phyloP scores from a whole-genome alignment of 306 rosid species.

The Argentina anserina region DNA sequence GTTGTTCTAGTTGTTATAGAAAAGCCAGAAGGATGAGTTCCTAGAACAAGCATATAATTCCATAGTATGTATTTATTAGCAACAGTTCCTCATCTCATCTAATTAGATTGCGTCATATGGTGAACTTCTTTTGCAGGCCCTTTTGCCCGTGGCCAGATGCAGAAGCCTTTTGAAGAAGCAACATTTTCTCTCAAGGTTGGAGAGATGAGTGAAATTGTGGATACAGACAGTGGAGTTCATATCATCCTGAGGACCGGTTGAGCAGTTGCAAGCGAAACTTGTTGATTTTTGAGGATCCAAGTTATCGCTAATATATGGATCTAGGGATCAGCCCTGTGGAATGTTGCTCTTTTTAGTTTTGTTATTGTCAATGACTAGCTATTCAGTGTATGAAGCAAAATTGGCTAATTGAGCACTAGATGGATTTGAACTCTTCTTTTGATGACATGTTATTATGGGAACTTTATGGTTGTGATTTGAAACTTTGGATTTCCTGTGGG shows the following conservation, averaged over 20 bases:
- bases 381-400: constrained; percentile 21
- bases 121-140: constrained; percentile 48
- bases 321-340: too few relatives aligned
- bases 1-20: not conserved
- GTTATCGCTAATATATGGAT: not conserved
- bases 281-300: constrained; percentile 13
- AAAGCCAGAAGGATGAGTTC: not conserved
- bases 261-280: constrained; percentile 17
- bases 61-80: not conserved
- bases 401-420: constrained; percentile 20
- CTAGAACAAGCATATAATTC: not conserved
- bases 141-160: constrained; percentile 98
- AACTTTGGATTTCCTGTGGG: not conserved
- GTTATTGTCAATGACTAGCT: constrained; percentile 5
- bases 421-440: constrained; percentile 31
- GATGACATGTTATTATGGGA: constrained; percentile 20
- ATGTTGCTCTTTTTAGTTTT: constrained; percentile 22
- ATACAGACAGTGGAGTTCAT: constrained; percentile 95
- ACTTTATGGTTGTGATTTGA: constrained; percentile 38
- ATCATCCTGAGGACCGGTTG: constrained; percentile 75
- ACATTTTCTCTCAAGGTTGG: constrained; percentile 75
- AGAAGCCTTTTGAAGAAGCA: constrained; percentile 94
- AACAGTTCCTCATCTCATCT: not conserved
- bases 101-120: not conserved
- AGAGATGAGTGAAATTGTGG: constrained; percentile 82